These are phyloP conservation scores for Oxyria digyna DNA, from an alignment of 148 eudicot genomes.

Conservation along the genomic window DNA sequence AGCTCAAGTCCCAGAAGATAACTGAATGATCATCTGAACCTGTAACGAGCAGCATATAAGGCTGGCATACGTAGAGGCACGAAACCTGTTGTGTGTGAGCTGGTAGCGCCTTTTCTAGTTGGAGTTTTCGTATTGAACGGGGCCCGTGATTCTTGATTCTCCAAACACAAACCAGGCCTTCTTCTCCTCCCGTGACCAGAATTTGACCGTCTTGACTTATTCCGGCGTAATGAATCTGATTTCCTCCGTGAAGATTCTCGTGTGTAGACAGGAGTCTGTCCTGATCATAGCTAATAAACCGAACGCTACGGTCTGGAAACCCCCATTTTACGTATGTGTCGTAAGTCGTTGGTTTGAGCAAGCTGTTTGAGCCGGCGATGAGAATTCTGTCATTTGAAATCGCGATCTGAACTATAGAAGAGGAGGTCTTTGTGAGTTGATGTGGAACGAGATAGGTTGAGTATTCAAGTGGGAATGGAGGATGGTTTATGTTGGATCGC, in stretches of 20 bases:
- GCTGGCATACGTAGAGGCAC: conserved; percentile 79
- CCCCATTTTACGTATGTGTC: conserved; percentile 88
- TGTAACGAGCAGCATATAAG: conserved; percentile 84
- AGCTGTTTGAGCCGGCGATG: conserved; percentile 42
- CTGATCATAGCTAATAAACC: conserved; percentile 76
- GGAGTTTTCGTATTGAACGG: conserved; percentile 36
- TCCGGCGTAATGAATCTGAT: conserved; percentile 78
- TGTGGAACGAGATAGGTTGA: conserved; percentile 49
- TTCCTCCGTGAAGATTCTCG: conserved; percentile 82
- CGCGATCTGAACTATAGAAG: conserved; percentile 66
- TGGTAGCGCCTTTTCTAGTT: conserved; percentile 64
- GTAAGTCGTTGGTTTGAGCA: conserved; percentile 76
- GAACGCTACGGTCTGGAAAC: conserved; percentile 83
- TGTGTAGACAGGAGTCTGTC: conserved; percentile 88
- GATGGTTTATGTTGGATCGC: conserved; percentile 41
- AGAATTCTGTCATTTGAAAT: conserved; percentile 58
- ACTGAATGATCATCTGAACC: conserved; percentile 94
- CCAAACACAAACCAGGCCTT: conserved; percentile 80
- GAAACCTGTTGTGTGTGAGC: conserved; percentile 66
- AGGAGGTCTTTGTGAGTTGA: conserved; percentile 49
- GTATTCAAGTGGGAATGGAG: conserved; percentile 62
- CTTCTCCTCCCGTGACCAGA: conserved; percentile 79
- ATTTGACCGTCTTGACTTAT: conserved; percentile 79
- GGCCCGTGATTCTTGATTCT: conserved; percentile 59
- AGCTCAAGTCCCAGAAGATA: conserved; percentile 89